phyloP scores from a whole-genome alignment of 805 yeast species.

The Monosporozyma aquatica region DNA sequence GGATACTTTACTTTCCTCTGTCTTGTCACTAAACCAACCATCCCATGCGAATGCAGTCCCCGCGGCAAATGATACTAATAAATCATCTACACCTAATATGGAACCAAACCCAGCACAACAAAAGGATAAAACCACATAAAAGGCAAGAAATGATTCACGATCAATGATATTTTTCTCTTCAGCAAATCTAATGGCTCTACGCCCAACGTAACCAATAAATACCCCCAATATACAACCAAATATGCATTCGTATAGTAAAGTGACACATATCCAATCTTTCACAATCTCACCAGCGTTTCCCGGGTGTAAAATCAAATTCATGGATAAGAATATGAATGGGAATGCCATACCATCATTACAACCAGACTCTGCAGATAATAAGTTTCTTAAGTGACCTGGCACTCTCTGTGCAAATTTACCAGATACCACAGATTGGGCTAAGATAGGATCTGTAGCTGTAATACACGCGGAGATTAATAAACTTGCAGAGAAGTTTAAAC shows the following conservation, averaged over 20 bases:
- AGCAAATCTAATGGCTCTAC: slow-evolving; percentile 66
- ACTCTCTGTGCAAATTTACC: slow-evolving; percentile 86
- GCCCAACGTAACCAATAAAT: slow-evolving; percentile 58
- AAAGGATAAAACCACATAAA: slow-evolving; percentile 72
- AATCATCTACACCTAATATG: slow-evolving; percentile 79
- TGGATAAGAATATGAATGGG: slow-evolving; percentile 71
- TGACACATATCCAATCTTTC: slow-evolving; percentile 69
- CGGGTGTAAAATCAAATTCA: slow-evolving; percentile 56
- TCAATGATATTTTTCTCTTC: slow-evolving; percentile 64
- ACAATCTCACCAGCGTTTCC: slow-evolving; percentile 61
- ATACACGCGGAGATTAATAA: slow-evolving; percentile 76
- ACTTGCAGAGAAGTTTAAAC: slow-evolving; percentile 60
- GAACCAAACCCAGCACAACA: slow-evolving; percentile 87
- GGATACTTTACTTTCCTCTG: slow-evolving; percentile 80
- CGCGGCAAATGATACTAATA: slow-evolving; percentile 82
- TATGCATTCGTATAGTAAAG: slow-evolving; percentile 72
- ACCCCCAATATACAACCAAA: slow-evolving; percentile 73
- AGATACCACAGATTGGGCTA: slow-evolving; percentile 89
- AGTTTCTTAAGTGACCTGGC: slow-evolving; percentile 83
- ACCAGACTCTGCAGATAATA: slow-evolving; percentile 75
- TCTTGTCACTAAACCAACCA: slow-evolving; percentile 74
- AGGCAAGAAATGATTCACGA: slow-evolving; percentile 79
- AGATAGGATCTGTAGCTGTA: slow-evolving; percentile 91
- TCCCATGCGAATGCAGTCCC: slow-evolving; percentile 94
- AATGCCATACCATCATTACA: slow-evolving; percentile 96